Percentiles rank a stretch among this genome's conserved stretches.
Conservation (phyloP, 78 protist species). For the Anaeramoeba flamelloides region DNA sequence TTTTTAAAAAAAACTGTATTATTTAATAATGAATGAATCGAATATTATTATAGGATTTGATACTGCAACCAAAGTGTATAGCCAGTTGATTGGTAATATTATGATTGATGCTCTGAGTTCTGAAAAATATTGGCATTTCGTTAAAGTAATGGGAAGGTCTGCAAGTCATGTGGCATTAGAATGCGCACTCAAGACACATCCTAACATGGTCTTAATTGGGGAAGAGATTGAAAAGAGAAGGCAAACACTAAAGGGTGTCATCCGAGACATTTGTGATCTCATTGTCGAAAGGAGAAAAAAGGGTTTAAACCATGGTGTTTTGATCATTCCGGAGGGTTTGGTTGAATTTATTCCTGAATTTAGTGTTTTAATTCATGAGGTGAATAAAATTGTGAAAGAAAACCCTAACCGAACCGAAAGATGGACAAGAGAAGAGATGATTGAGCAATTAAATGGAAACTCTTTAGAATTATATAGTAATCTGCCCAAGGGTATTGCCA, state of each 20-base stretch:
- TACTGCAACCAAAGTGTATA: slow-evolving; percentile 32
- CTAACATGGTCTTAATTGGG: slow-evolving; percentile 23
- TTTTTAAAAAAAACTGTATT: too few relatives aligned
- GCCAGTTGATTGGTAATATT: slow-evolving; percentile 31
- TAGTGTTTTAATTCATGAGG: slow-evolving; percentile 7
- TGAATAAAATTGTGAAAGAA: slow-evolving; percentile 13
- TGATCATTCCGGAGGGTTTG: slow-evolving; percentile 24
- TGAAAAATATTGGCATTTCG: slow-evolving; percentile 32
- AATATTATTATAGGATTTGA: too few relatives aligned
- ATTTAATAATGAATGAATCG: too few relatives aligned
- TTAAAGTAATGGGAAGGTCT: slow-evolving; percentile 47
- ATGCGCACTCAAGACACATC: slow-evolving; percentile 31
- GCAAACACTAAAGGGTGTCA: slow-evolving; percentile 3
- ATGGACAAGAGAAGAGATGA: too few relatives aligned
- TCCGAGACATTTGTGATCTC: slow-evolving; percentile 16
- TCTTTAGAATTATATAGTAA: too few relatives aligned
- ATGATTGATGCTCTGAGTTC: slow-evolving; percentile 17
- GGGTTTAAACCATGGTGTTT: slow-evolving; percentile 29
- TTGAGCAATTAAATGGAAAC: too few relatives aligned
- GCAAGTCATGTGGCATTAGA: slow-evolving; percentile 47
- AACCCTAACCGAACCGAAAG: too few relatives aligned
- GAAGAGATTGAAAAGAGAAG: slow-evolving; percentile 28
- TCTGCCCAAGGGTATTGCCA: too few relatives aligned
- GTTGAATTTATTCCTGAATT: slow-evolving; percentile 13
- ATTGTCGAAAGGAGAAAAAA: background rate